Base-by-base conservation (phyloP, 1,284 basidiomycete genomes). In the Rhodotorula mucilaginosa region DNA sequence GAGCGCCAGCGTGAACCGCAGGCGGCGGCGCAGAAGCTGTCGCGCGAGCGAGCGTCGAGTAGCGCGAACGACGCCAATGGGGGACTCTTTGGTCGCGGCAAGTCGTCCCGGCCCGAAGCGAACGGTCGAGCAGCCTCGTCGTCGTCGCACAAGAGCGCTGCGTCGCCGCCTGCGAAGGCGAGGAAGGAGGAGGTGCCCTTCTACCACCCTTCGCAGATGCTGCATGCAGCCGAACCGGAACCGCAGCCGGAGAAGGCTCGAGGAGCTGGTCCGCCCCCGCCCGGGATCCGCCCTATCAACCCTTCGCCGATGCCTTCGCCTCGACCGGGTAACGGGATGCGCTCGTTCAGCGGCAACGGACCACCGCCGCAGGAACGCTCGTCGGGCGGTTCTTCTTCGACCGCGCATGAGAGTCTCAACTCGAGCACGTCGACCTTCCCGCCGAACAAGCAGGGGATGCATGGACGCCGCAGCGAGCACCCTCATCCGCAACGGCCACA, bases 171-270 rank as follows among this genome's bases (percentile, higher is more conserved):
- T 2, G 29, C 29, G 26, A 61, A 61, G 59, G 19, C 51, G 29
- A 67, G 62, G 66, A 67, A 67, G 60, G 29, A 34, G 31, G 46
- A 57, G n/a, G 60, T 49, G 60, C 47, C 59, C 26, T 67, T 67
- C 46, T 67, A 57, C 52, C 66, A 67, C 54, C 66, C 66, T 8
- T 67, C 66, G 39, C 66, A 67, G 46, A 51, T 44, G 59, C 44
- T 61, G 8, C 46, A 61, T 15, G 29, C 57, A 16, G 31, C 64
- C 62, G 52, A 15, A 29, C 46, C 46, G 46, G n/a, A 44, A 18
- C 62, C 34, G 54, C 51, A 10, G 1, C n/a, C 51, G 23, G 44
- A 39, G 5, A 44, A 29, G 23, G 15, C n/a, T 15, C 39, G n/a
- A 23, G 51, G 12, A 23, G 51, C 51, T 44, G 39, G 39, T 44